Base-by-base conservation (phyloP, 2,329 filamentous ascomycete species). In the Aspergillus quadricinctus region DNA sequence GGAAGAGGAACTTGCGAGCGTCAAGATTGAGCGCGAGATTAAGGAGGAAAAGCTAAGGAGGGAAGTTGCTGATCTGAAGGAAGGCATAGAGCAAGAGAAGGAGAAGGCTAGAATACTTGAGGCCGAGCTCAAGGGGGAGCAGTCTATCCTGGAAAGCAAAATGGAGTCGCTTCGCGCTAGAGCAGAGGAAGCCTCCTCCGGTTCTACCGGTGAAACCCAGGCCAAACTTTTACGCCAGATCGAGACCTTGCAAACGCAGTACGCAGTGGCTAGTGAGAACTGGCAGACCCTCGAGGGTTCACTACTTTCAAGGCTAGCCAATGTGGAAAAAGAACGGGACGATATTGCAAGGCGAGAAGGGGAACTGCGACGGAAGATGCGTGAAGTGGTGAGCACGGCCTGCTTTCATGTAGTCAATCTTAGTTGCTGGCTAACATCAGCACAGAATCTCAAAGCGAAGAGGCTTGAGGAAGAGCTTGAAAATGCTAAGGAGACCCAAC, bases 231-330 rank as follows among this genome's bases (percentile, higher is more conserved):
- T 97, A 46, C 86, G 94, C 43, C 95, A 99, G 74, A 89, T 99
- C 53, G 94, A 99, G 77, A 97, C 90, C 0, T 77, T 99, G 40
- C 94, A 99, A 73, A 94, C 90, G 6, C 95, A 99, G 71, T 96
- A 99, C 74, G 87, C 92, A 0, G 87, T 95, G 54, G 94, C 94
- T 1, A 94, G 90, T 64, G 91, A 96, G 68, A 99, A 99, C 66
- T 99, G 95, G 94, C 92, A 97, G 69, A 90, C 92, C 0, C 95
- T 99, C 59, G 93, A 99, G 73, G 85, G 89, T 9, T 95, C 90
- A 2, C 76, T 99, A 31, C 83, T 93, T 51, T 85, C 90, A 23
- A 85, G 92, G 56, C 82, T 94, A 10, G 82, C 87, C 3, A 87
- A 80, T 50, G 79, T 97, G 9, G 94, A 99, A 72, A 94, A 89